These are phyloP conservation scores for Penicillium sp. DNA, from an alignment of 2,329 filamentous ascomycete genomes.

Conservation along the genomic window DNA sequence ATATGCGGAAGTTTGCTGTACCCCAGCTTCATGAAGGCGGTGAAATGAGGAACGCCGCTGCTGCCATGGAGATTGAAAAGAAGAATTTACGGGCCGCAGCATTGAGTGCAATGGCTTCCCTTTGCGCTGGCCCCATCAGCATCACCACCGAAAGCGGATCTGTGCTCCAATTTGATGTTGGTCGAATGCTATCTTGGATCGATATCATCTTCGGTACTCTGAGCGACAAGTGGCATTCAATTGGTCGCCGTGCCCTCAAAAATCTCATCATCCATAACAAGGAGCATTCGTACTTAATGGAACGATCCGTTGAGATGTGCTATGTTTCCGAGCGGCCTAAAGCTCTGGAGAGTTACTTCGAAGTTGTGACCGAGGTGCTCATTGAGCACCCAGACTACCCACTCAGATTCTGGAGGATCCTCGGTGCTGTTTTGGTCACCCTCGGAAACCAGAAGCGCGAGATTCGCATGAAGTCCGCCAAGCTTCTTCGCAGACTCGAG, in stretches of 20 bases:
- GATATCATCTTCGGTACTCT: slow-evolving; percentile 90
- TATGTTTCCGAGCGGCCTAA: slow-evolving; percentile 81
- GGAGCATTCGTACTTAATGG: slow-evolving; percentile 81
- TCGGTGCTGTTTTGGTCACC: slow-evolving; percentile 87
- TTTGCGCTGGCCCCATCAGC: slow-evolving; percentile 82
- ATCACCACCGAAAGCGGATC: slow-evolving; percentile 86
- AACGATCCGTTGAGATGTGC: slow-evolving; percentile 89
- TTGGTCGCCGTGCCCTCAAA: slow-evolving; percentile 83
- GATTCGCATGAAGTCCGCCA: slow-evolving; percentile 84
- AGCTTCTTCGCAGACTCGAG: slow-evolving; percentile 79
- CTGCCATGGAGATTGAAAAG: slow-evolving; percentile 96
- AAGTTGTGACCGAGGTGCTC: slow-evolving; percentile 85
- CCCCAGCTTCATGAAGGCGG: slow-evolving; percentile 74
- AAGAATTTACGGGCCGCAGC: slow-evolving; percentile 87
- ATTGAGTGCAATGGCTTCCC: slow-evolving; percentile 89
- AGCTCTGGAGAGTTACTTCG: slow-evolving; percentile 92
- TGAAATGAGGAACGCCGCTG: slow-evolving; percentile 77
- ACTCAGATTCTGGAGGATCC: slow-evolving; percentile 85
- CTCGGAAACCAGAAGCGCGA: slow-evolving; percentile 89
- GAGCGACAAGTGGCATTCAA: slow-evolving; percentile 89
- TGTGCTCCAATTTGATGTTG: slow-evolving; percentile 88
- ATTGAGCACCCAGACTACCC: slow-evolving; percentile 81
- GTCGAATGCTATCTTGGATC: slow-evolving; percentile 92
- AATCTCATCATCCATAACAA: slow-evolving; percentile 91
- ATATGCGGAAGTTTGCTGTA: slow-evolving; percentile 82